Evolutionary conservation across 208 protist genomes (phyloP).

Genomic region (Acanthamoeba culbertsoni): DNA sequence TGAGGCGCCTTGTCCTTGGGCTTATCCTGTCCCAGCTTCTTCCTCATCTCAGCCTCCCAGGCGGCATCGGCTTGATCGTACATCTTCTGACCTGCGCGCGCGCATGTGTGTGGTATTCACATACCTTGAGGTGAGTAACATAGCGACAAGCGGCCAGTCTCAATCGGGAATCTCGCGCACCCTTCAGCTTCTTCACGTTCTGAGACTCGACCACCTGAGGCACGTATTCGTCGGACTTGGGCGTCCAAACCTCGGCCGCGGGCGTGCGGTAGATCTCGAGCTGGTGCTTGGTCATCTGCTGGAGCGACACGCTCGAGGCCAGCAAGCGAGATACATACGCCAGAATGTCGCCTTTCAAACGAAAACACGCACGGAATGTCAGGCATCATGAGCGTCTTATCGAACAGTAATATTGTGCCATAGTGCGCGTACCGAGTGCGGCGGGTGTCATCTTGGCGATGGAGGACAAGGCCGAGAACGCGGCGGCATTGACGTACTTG

Average conservation of each 20-base stretch:
- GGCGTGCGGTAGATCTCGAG: constrained; percentile 50
- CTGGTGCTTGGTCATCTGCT: constrained; percentile 2
- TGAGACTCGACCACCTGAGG: constrained; percentile 6
- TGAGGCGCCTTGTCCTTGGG: background rate
- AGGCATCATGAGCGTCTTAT: background rate
- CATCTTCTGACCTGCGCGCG: constrained; percentile 6
- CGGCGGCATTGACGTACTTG: background rate
- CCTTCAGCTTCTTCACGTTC: constrained; percentile 34
- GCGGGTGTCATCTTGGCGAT: background rate
- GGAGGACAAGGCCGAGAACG: background rate
- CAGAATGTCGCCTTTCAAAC: background rate
- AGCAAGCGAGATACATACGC: background rate
- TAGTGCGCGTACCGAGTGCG: background rate
- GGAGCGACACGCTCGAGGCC: background rate
- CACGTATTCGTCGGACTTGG: constrained; percentile 36
- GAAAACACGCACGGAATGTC: background rate
- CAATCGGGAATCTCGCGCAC: background rate
- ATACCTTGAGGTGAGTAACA: background rate
- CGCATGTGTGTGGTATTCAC: background rate
- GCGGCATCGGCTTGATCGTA: constrained; percentile 30
- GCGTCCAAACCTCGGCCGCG: background rate
- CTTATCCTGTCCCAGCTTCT: constrained; percentile 49
- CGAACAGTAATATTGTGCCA: background rate
- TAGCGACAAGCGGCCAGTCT: background rate
- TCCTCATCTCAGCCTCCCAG: constrained; percentile 54